Conservation (phyloP, 176 grass and related monocot genomes). For the Zoysia pacifica region DNA sequence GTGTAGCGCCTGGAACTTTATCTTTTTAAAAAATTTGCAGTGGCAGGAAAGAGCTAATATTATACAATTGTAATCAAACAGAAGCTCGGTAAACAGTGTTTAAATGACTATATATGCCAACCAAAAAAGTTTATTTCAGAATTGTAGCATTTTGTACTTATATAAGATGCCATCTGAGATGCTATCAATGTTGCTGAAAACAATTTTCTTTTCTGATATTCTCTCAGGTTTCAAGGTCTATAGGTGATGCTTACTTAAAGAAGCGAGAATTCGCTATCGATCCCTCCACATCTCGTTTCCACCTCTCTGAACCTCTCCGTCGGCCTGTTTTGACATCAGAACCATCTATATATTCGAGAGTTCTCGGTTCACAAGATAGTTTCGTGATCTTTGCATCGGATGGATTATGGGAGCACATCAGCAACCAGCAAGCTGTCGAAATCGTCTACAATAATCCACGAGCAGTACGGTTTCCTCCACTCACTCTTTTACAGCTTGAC, state of each 20-base stretch:
- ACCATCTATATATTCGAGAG: slow-evolving; percentile 66
- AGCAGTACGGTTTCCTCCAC: slow-evolving; percentile 14
- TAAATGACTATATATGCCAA: slow-evolving; percentile 5
- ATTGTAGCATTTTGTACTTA: neutral
- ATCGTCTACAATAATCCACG: slow-evolving; percentile 55
- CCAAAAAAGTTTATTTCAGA: slow-evolving; percentile 1
- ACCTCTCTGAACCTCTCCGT: slow-evolving; percentile 69
- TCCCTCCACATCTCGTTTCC: slow-evolving; percentile 78
- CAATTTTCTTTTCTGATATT: slow-evolving; percentile 30
- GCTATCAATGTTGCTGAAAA: slow-evolving; percentile 30
- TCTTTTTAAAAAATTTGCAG: neutral
- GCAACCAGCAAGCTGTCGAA: slow-evolving; percentile 87
- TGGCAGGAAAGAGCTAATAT: neutral
- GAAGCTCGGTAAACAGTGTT: neutral
- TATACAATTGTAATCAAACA: neutral
- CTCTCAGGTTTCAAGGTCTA: slow-evolving; percentile 89
- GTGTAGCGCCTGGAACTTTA: neutral
- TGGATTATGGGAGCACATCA: slow-evolving; percentile 96
- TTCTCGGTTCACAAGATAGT: slow-evolving; percentile 70
- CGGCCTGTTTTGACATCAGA: slow-evolving; percentile 80
- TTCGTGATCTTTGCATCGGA: slow-evolving; percentile 95
- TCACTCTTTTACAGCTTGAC: neutral
- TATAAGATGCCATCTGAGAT: neutral
- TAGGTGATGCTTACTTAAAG: slow-evolving; percentile 96
- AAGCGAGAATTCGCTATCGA: slow-evolving; percentile 78